These are phyloP conservation scores for Sarocladium strictum DNA, from an alignment of 2,329 filamentous ascomycete genomes.

Conservation along the genomic window DNA sequence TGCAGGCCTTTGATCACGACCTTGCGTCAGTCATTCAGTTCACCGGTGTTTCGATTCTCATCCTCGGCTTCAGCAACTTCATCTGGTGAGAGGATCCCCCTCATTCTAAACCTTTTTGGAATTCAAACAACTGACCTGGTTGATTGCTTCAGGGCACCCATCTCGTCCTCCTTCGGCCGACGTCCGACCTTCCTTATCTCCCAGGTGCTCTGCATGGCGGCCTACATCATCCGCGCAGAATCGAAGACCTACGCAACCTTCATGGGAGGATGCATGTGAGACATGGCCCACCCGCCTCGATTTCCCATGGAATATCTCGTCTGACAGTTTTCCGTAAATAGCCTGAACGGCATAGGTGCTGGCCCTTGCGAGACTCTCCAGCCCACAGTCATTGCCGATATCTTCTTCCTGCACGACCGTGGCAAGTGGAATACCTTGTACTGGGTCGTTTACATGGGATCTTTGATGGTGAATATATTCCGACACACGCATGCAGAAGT, in stretches of 20 bases:
- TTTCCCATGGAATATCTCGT: not conserved
- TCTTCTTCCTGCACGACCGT: conserved; percentile 2
- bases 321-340: not conserved
- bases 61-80: not conserved
- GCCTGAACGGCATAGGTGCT: not conserved
- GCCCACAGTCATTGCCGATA: not conserved
- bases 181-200: not conserved
- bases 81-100: not conserved
- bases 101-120: too few relatives aligned
- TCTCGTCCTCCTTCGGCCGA: not conserved
- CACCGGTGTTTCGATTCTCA: not conserved
- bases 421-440: not conserved
- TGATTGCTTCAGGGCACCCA: not conserved
- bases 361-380: not conserved
- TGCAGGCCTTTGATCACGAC: not conserved
- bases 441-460: not conserved
- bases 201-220: not conserved
- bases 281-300: not conserved
- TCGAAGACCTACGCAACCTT: not conserved
- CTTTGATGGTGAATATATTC: not conserved
- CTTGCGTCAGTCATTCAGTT: not conserved
- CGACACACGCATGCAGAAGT: too few relatives aligned
- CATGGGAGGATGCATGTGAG: not conserved
- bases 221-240: not conserved
- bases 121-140: too few relatives aligned